Percentiles rank a stretch among this genome's conserved stretches.
Evolutionary conservation across 305 asterid genomes (phyloP).

Genomic region (Plantago coronopus): DNA sequence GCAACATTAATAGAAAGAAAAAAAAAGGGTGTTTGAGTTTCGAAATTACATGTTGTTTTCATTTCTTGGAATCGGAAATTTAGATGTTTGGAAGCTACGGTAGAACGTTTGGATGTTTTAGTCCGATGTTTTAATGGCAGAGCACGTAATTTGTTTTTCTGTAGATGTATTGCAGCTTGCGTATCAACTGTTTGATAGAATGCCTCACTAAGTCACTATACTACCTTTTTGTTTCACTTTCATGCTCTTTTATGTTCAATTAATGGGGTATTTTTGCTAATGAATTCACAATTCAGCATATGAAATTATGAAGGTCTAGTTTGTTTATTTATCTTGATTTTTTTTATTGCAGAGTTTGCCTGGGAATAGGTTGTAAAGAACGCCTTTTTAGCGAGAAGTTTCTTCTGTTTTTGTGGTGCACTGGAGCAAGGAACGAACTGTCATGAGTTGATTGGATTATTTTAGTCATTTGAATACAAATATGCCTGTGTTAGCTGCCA

Average conservation of each 20-base stretch:
- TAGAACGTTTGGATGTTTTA: no score
- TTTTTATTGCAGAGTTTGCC: no score
- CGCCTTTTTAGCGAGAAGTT: background rate
- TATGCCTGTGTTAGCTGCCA: slow-evolving; percentile 54
- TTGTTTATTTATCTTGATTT: slow-evolving; percentile 3
- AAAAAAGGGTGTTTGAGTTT: no score
- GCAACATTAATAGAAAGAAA: no score
- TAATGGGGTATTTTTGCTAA: slow-evolving; percentile 21
- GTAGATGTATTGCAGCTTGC: no score
- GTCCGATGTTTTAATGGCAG: no score
- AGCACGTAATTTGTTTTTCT: no score
- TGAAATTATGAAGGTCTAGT: slow-evolving; percentile 12
- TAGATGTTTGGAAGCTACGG: no score
- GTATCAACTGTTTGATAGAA: slow-evolving; percentile 33
- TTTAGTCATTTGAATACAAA: slow-evolving; percentile 15
- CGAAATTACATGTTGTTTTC: no score
- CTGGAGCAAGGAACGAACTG: slow-evolving; percentile 9
- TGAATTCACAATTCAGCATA: background rate
- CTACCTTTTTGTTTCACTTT: background rate
- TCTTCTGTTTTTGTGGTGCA: background rate
- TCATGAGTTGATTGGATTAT: slow-evolving; percentile 19
- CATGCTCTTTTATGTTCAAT: slow-evolving; percentile 6
- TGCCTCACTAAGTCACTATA: slow-evolving; percentile 24
- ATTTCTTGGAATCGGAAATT: no score
- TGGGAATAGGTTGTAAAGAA: no score